Evolutionary conservation across 768 basidiomycete genomes (phyloP), one percentile per base, ranked within the genome.

Genomic region (Termitomyces titanicus): DNA sequence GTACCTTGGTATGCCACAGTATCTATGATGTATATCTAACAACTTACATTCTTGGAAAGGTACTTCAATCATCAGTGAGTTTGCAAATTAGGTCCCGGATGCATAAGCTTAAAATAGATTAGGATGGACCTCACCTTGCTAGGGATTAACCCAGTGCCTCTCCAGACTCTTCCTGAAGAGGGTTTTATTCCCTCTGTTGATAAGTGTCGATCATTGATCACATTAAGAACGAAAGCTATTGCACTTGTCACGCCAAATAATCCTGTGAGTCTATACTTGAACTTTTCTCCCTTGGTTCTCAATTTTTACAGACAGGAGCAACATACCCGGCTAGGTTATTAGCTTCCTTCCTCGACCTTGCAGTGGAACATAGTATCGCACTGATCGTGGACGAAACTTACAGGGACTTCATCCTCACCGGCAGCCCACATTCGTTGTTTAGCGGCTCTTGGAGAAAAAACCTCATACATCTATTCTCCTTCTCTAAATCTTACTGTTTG

Each of bases 371-470:
- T 25, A 72, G 76, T 1, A 62, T 92, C 17, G 85, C 89, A 0
- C 77, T 94, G 22, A 76, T 94, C 35, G 47, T 95, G n/a, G 92
- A 95, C 68, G 91, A 93, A 70, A 94, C 92, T 1, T 95, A 95
- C 68, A 80, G 91, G 12, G 91, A 94, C 66, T 92, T 94, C 63
- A 67, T 79, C n/a, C 58, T 71, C n/a, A 63, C 70, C 5, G 63
- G 69, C 5, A 61, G 61, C 18, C 83, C 88, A 0, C 88, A 89
- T 63, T 56, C 60, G 33, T 72, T 88, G 18, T 89, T 89, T 65
- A 68, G 70, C 2, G 39, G 61, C 50, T 20, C 71, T 24, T 93
- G 90, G 90, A 74, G 87, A 20, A 66, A 67, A 0, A 81, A 76
- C 51, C 60, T 92, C 50, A 76, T 91, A 55, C 84, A 86, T 61